phyloP scores from a whole-genome alignment of 1,284 basidiomycete species.

The Fomitiporia mediterranea region DNA sequence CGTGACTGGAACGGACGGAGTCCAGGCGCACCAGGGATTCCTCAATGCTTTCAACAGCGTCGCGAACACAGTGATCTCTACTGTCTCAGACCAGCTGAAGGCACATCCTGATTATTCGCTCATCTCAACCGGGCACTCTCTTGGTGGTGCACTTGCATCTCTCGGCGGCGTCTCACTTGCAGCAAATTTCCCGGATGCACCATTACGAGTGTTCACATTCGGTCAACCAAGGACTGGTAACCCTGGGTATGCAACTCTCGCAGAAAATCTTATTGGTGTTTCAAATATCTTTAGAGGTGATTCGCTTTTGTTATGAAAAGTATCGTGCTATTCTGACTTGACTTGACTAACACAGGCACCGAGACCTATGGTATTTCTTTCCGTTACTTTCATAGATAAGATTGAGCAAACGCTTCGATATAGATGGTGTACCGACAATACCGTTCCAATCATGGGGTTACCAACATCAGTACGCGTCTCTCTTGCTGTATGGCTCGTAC shows the following conservation, averaged over 20 bases:
- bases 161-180: slow-evolving; percentile 39
- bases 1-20: slow-evolving; percentile 25
- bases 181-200: slow-evolving; percentile 29
- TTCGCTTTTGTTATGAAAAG: too few relatives aligned
- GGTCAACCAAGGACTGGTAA: slow-evolving; percentile 46
- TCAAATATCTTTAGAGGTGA: slow-evolving; percentile 38
- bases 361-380: slow-evolving; percentile 35
- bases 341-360: too few relatives aligned
- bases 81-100: slow-evolving; percentile 32
- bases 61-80: slow-evolving; percentile 30
- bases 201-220: slow-evolving; percentile 38
- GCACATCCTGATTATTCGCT: slow-evolving; percentile 34
- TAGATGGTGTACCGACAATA: slow-evolving; percentile 44
- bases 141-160: slow-evolving; percentile 38
- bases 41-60: slow-evolving; percentile 29
- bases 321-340: too few relatives aligned
- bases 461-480: slow-evolving; percentile 36
- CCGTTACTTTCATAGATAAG: too few relatives aligned
- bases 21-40: slow-evolving; percentile 22
- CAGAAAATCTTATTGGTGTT: slow-evolving; percentile 35
- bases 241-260: slow-evolving; percentile 34
- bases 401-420: background rate
- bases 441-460: slow-evolving; percentile 37
- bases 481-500: background rate
- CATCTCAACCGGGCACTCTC: slow-evolving; percentile 35